These are phyloP conservation scores for Pulveroboletus sp. DNA, from an alignment of 768 basidiomycete genomes.

Conservation along the genomic window DNA sequence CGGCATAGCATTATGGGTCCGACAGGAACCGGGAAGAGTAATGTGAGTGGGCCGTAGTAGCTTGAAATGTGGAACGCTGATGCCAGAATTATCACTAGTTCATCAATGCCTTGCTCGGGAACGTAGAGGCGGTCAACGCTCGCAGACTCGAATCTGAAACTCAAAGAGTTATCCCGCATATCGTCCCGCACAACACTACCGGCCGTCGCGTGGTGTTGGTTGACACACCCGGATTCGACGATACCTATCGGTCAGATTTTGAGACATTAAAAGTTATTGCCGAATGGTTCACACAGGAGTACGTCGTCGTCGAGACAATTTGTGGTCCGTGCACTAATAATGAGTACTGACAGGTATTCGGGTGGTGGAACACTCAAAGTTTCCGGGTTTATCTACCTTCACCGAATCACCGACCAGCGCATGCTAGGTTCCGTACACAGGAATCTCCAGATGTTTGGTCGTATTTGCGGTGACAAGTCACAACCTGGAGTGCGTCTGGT, in stretches of 20 bases:
- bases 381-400: background rate
- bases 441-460: slow-evolving; percentile 32
- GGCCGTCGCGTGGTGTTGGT: slow-evolving; percentile 7
- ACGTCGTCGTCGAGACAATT: background rate
- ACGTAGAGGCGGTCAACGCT: too few relatives aligned
- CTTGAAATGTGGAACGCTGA: too few relatives aligned
- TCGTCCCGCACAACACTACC: background rate
- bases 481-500: slow-evolving; percentile 30
- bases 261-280: slow-evolving; percentile 12
- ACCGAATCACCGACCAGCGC: slow-evolving; percentile 13
- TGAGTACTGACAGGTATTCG: background rate
- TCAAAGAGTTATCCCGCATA: background rate
- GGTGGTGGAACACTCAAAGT: slow-evolving; percentile 4
- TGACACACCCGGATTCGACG: slow-evolving; percentile 19
- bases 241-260: slow-evolving; percentile 12
- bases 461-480: slow-evolving; percentile 32
- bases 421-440: slow-evolving; percentile 32
- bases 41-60: too few relatives aligned
- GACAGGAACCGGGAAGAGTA: too few relatives aligned
- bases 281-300: slow-evolving; percentile 16
- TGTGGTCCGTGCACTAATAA: too few relatives aligned
- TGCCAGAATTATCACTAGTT: too few relatives aligned
- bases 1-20: too few relatives aligned
- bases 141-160: slow-evolving; percentile 1
- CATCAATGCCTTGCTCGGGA: too few relatives aligned